These are phyloP conservation scores for Geum urbanum DNA, from an alignment of 306 rosid genomes.

Conservation along the genomic window DNA sequence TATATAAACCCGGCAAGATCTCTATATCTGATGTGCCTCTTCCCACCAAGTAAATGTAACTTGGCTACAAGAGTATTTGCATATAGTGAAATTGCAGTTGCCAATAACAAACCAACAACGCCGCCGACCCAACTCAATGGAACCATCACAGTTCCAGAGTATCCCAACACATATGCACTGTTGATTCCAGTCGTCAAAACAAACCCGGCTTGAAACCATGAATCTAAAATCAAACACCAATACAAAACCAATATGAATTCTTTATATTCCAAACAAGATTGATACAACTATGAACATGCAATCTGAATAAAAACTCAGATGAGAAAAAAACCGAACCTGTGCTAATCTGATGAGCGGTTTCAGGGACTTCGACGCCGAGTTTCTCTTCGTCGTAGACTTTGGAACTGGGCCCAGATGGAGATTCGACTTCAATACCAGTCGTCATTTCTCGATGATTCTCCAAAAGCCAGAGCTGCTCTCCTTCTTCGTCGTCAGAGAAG, in stretches of 20 bases:
- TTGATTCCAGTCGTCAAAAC: slow-evolving; percentile 86
- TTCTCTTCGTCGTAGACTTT: slow-evolving; percentile 27
- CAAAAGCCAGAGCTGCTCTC: slow-evolving; percentile 11
- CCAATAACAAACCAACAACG: slow-evolving; percentile 60
- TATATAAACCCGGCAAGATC: slow-evolving; percentile 84
- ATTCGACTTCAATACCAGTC: slow-evolving; percentile 12
- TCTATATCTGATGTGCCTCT: slow-evolving; percentile 88
- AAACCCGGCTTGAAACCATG: slow-evolving; percentile 89
- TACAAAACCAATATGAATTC: no score
- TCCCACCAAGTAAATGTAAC: slow-evolving; percentile 91
- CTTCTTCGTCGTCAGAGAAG: neutral
- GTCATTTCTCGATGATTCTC: neutral
- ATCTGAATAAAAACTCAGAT: neutral
- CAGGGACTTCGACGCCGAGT: slow-evolving; percentile 38
- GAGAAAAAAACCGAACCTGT: slow-evolving; percentile 34
- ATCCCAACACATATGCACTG: slow-evolving; percentile 88
- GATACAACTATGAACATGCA: no score
- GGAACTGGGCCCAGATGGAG: neutral
- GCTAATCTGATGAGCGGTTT: slow-evolving; percentile 90
- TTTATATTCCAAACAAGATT: no score
- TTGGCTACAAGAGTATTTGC: slow-evolving; percentile 79
- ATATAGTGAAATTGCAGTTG: slow-evolving; percentile 66
- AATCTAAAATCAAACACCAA: slow-evolving; percentile 33
- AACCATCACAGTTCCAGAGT: slow-evolving; percentile 84
- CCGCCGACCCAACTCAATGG: slow-evolving; percentile 85